Base-by-base conservation (phyloP, 306 rosid species). In the Comarum palustre region DNA sequence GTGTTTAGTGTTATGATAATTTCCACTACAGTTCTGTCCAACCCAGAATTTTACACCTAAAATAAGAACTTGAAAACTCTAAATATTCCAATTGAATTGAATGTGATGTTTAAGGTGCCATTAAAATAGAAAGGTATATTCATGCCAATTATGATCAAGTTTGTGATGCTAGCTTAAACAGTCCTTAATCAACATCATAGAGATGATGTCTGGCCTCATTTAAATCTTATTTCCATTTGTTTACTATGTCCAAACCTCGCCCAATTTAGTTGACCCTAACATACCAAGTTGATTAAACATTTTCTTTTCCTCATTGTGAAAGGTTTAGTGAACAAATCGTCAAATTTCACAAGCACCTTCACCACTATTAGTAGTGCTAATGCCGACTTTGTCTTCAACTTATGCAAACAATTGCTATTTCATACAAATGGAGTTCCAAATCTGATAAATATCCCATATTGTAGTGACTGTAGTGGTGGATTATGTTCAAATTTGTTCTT, bases 241-340 rank as follows among this genome's bases (percentile, higher is more conserved):
- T 42, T 45, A 51, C 47, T 0, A 6, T 3, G 69, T 57, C 74
- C 64, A 72, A 73, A 46, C 73, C 5, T 77, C 78, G 81, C 79
- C 88, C 76, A 59, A 71, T 74, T 78, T 80, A 83, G 76, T 87
- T 87, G 90, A 87, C 90, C 66, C 8, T 34, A 41, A 20, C n/a
- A 31, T 64, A 27, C 16, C 66, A 60, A 32, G 55, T 14, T 50
- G 62, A 22, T 69, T 8, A 15, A 58, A 67, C 24, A 46, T 25
- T 34, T 76, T 43, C 61, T 50, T 31, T 68, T 4, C 17, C 32
- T n/a, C 46, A 43, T 27, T 16, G 61, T 20, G 60, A 29, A 27
- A 72, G 63, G 70, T 69, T 81, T 71, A 69, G 83, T 82, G 73
- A 76, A 63, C 50, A 68, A 71, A 46, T 32, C 47, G 24, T 8